A percentile compares a stretch with the other conserved stretches of the same genome.
These are phyloP conservation scores for Mallotus nudiflorus DNA, from an alignment of 345 rosid species.

Conservation along the genomic window DNA sequence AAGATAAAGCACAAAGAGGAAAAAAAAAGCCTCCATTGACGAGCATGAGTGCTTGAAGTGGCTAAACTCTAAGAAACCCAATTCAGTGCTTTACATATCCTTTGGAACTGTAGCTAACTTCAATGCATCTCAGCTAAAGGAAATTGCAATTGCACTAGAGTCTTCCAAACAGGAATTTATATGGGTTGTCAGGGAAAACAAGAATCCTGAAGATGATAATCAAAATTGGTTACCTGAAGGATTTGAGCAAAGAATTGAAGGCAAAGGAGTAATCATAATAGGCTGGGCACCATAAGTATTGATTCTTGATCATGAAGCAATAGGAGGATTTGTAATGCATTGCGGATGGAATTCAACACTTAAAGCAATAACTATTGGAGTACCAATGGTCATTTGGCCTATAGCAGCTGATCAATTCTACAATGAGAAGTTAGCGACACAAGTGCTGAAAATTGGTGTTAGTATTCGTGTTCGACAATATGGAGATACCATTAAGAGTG, in stretches of 20 bases:
- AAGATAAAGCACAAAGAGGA: constrained; percentile 23
- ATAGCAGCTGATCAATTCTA: not conserved
- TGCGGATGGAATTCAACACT: constrained; percentile 10
- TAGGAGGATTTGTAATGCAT: constrained; percentile 44
- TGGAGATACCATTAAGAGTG: too few species aligned
- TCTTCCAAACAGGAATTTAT: too few species aligned
- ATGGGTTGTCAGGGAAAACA: too few species aligned
- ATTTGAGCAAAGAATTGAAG: constrained; percentile 31
- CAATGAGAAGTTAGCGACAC: not conserved
- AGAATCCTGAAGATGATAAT: too few species aligned
- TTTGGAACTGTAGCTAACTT: too few species aligned
- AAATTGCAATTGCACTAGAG: too few species aligned
- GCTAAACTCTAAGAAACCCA: too few species aligned
- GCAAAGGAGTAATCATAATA: constrained; percentile 33
- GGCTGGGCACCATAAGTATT: constrained; percentile 67
- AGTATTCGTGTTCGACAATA: too few species aligned
- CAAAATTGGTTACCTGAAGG: constrained; percentile 43
- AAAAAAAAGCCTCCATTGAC: constrained; percentile 18
- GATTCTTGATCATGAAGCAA: constrained; percentile 60
- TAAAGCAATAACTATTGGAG: too few species aligned
- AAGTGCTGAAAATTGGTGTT: constrained; percentile 14
- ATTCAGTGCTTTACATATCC: too few species aligned
- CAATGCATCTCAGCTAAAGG: too few species aligned
- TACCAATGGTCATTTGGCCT: too few species aligned
- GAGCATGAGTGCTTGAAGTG: constrained; percentile 38